phyloP scores from a whole-genome alignment of 2,329 filamentous ascomycete species.

The Cladosporium sp. region DNA sequence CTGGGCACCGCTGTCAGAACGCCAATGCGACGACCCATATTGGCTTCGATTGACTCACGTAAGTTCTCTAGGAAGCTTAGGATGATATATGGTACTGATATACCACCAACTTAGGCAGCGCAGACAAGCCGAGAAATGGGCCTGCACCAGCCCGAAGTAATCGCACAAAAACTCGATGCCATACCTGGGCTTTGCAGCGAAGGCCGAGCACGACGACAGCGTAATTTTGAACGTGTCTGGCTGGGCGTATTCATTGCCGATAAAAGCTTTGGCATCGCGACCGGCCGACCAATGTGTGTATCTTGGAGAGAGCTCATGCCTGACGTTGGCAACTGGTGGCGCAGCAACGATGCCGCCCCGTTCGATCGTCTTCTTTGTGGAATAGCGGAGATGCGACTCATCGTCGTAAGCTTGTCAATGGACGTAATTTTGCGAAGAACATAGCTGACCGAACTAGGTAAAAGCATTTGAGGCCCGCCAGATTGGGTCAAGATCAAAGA shows the following conservation, averaged over 20 bases:
- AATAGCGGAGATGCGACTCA: constrained; percentile 5
- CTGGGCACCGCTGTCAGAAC: constrained; percentile 8
- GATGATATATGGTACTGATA: too few species aligned
- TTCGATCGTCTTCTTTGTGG: constrained; percentile 5
- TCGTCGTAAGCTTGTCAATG: not conserved
- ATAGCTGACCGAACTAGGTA: not conserved
- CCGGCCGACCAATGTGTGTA: constrained; percentile 7
- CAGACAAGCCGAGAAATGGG: constrained; percentile 7
- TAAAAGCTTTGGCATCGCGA: constrained; percentile 9
- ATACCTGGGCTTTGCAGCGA: constrained; percentile 2
- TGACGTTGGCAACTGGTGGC: constrained; percentile 8
- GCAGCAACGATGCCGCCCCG: not conserved
- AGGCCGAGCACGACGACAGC: not conserved
- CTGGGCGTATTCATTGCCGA: constrained; percentile 6
- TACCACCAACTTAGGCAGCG: not conserved
- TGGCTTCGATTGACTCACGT: constrained; percentile 9
- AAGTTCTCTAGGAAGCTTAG: not conserved
- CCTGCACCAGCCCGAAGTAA: not conserved
- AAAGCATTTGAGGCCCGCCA: constrained; percentile 10
- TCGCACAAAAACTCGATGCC: constrained; percentile 3
- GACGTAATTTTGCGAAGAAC: not conserved
- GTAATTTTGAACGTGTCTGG: constrained; percentile 7
- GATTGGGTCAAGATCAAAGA: not conserved
- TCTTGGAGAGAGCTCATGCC: constrained; percentile 10
- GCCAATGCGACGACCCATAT: constrained; percentile 9